Evolutionary conservation across 1,284 basidiomycete species (phyloP), one percentile per base, ranked within the genome.

Genomic region (Pseudozyma sp.): DNA sequence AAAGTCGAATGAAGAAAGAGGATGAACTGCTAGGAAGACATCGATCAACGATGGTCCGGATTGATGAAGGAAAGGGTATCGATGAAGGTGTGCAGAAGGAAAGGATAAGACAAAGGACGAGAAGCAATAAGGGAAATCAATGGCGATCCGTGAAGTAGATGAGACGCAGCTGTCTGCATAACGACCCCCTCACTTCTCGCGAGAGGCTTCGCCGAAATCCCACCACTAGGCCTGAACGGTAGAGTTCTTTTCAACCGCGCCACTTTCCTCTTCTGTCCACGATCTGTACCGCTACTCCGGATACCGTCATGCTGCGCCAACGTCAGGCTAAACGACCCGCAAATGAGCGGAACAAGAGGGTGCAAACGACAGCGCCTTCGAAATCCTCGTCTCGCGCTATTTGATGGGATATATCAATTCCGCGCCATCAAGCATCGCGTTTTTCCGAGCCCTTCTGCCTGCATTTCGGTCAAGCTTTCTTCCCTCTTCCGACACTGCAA

Each of bases 341-440:
- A 37, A 37, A 5, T 24, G 24, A 24, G 24, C 24, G 24, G 24
- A 24, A 2, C 24, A 24, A 24, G 24, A 24, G 14, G 35, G 4
- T 37, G 35, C 35, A 37, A 37, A 37, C 2, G 14, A 37, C 35
- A 37, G 14, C 24, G 24, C 24, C 24, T 24, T 37, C 35, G 4
- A 37, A 14, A 37, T 10, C 14, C 35, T 14, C 35, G 35, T n/a
- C 33, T 30, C 19, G 63, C 66, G 43, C 67, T 69, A 63, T 53
- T 69, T 40, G 54, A 69, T 56, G 67, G 50, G 60, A 63, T 56
- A 69, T 69, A 63, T 69, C 67, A 63, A 6, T 8, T 19, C 8
- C 43, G n/a, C 35, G 35, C 2, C 8, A 37, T 42, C n/a, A 10
- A 42, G n/a, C 40, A 16, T 16, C 40, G 40, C 40, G 40, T 16